A percentile compares a stretch with the other conserved stretches of the same genome.
These are phyloP conservation scores for Phytophthora crassamura DNA, from an alignment of 352 stramenopile genomes.

Conservation along the genomic window DNA sequence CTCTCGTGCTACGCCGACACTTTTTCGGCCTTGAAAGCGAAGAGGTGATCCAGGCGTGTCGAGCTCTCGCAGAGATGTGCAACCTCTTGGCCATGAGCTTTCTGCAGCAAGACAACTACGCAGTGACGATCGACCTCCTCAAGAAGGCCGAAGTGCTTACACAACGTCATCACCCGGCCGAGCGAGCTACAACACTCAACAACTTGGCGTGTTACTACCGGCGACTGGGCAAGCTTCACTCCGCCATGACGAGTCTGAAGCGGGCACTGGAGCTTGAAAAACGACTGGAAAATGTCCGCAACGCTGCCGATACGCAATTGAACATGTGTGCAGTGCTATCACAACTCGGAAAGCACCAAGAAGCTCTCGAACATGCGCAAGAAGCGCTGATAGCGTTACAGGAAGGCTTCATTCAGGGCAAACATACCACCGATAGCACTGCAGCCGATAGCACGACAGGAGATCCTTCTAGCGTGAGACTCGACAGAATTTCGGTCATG, in stretches of 20 bases:
- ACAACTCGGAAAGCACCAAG: conserved; percentile 85
- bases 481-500: conserved; percentile 92
- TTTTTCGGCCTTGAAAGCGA: conserved; percentile 92
- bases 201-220: conserved; percentile 95
- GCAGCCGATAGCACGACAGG: background rate
- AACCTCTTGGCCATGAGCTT: conserved; percentile 95
- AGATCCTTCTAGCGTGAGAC: conserved; percentile 13
- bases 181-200: conserved; percentile 92
- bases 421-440: conserved; percentile 6
- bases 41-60: conserved; percentile 87
- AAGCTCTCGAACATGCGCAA: conserved; percentile 90
- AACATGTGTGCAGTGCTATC: conserved; percentile 94
- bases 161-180: conserved; percentile 73
- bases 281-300: conserved; percentile 66
- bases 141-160: conserved; percentile 94
- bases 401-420: conserved; percentile 81
- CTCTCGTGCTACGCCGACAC: conserved; percentile 90
- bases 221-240: conserved; percentile 87
- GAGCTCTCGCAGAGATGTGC: conserved; percentile 93
- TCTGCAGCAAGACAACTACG: conserved; percentile 93
- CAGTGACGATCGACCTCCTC: conserved; percentile 91
- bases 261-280: conserved; percentile 91
- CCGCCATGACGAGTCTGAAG: conserved; percentile 92
- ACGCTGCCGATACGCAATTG: conserved; percentile 93
- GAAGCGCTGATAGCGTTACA: conserved; percentile 90